Conservation (phyloP, 768 basidiomycete species). For the Boletales sp. region DNA sequence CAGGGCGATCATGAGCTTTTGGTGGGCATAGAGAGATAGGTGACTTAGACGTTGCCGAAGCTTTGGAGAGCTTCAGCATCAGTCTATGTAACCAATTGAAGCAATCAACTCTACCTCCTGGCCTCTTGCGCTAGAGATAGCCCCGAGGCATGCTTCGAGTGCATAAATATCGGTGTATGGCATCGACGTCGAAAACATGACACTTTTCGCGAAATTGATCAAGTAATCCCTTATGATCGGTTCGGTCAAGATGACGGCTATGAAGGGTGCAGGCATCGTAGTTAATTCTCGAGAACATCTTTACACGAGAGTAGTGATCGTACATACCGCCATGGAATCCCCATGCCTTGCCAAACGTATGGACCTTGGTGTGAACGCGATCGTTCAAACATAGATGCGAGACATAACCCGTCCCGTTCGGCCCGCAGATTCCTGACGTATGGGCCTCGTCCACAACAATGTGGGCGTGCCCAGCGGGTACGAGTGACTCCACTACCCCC, state of each 20-base stretch:
- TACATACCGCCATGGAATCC: slow-evolving; percentile 19
- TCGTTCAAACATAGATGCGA: slow-evolving; percentile 40
- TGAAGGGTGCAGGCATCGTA: neutral
- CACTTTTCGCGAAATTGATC: slow-evolving; percentile 16
- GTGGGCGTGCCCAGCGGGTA: slow-evolving; percentile 37
- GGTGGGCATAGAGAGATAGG: slow-evolving; percentile 12
- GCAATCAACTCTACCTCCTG: slow-evolving; percentile 15
- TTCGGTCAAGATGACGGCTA: slow-evolving; percentile 19
- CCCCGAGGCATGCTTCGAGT: slow-evolving; percentile 40
- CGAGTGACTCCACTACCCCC: slow-evolving; percentile 31
- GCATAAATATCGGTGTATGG: slow-evolving; percentile 19
- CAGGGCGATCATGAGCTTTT: slow-evolving; percentile 4
- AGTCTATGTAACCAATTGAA: neutral
- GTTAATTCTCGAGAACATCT: neutral
- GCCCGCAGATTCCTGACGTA: slow-evolving; percentile 51
- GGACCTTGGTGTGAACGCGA: slow-evolving; percentile 42
- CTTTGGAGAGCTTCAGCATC: slow-evolving; percentile 3
- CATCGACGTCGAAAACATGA: slow-evolving; percentile 24
- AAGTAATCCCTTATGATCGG: slow-evolving; percentile 16
- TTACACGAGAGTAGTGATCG: too few species aligned
- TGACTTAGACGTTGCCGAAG: slow-evolving; percentile 11
- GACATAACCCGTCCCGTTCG: slow-evolving; percentile 42
- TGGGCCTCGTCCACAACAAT: slow-evolving; percentile 59
- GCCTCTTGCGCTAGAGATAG: slow-evolving; percentile 12
- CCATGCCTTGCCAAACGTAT: slow-evolving; percentile 51